Evolutionary conservation across 768 basidiomycete genomes (phyloP).

Genomic region (Phylloporus rhodoxanthus): DNA sequence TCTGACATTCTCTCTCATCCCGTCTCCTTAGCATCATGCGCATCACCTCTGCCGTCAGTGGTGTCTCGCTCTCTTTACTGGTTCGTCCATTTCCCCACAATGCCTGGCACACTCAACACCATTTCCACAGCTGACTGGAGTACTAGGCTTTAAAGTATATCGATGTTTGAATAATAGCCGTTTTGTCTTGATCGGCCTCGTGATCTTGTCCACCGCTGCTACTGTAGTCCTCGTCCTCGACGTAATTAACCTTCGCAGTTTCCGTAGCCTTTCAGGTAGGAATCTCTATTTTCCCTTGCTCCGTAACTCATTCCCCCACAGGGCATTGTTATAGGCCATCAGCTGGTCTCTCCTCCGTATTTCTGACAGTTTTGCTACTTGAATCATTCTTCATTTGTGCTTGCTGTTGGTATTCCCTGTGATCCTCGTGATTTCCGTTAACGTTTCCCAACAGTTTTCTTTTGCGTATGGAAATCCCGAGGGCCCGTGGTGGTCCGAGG

Average conservation of each 20-base stretch:
- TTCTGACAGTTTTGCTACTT: constrained; percentile 43
- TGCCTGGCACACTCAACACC: neutral
- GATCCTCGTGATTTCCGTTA: constrained; percentile 2
- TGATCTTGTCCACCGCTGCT: constrained; percentile 39
- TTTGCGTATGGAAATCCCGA: constrained; percentile 50
- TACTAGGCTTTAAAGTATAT: constrained; percentile 62
- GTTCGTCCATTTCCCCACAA: constrained; percentile 20
- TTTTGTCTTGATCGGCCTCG: constrained; percentile 42
- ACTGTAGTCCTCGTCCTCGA: constrained; percentile 40
- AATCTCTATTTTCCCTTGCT: neutral
- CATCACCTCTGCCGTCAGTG: constrained; percentile 33
- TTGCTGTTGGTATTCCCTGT: constrained; percentile 44
- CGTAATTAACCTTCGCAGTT: constrained; percentile 32
- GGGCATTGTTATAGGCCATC: constrained; percentile 43
- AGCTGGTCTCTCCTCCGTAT: constrained; percentile 32
- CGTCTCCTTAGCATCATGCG: constrained; percentile 31
- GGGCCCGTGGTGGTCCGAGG: constrained; percentile 47
- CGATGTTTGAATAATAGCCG: constrained; percentile 56
- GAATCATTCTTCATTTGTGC: constrained; percentile 55
- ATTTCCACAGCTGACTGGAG: constrained; percentile 47
- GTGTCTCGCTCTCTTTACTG: constrained; percentile 37
- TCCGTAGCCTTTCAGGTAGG: constrained; percentile 46
- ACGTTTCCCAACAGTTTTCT: constrained; percentile 37
- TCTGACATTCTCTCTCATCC: neutral
- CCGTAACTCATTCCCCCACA: constrained; percentile 13